These are phyloP conservation scores for Metarhizium anisopliae DNA, from an alignment of 2,329 filamentous ascomycete genomes.

Conservation along the genomic window DNA sequence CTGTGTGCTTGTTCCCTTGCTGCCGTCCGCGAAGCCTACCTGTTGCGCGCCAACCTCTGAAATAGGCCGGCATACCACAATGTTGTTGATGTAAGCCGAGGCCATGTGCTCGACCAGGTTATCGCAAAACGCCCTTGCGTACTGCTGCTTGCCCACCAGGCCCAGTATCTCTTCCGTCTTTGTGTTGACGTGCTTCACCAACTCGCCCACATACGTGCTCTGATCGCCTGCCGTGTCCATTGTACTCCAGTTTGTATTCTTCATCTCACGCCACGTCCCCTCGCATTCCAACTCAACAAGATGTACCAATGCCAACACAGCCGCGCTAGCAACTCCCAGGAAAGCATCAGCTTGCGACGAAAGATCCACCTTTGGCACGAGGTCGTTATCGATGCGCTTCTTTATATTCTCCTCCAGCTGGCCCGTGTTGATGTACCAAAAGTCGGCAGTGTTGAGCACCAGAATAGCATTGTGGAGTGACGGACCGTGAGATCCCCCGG, in stretches of 20 bases:
- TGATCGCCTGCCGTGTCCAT: constrained; percentile 92
- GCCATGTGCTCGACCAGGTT: constrained; percentile 87
- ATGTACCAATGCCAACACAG: constrained; percentile 74
- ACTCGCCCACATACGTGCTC: constrained; percentile 80
- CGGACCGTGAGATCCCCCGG: constrained; percentile 42
- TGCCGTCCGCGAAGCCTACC: constrained; percentile 32
- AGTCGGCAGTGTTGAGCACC: constrained; percentile 93
- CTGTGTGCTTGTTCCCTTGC: not conserved
- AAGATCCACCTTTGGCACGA: constrained; percentile 70
- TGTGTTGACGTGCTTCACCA: constrained; percentile 64
- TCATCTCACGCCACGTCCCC: constrained; percentile 91
- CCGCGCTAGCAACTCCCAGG: constrained; percentile 84
- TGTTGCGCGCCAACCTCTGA: constrained; percentile 92
- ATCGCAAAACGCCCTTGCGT: constrained; percentile 89
- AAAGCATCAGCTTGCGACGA: constrained; percentile 93
- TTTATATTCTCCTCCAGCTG: constrained; percentile 94
- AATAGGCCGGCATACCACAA: constrained; percentile 83
- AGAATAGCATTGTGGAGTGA: constrained; percentile 69
- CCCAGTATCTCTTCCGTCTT: constrained; percentile 67
- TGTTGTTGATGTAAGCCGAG: constrained; percentile 68
- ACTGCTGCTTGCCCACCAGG: constrained; percentile 80
- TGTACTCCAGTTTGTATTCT: constrained; percentile 87
- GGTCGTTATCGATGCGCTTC: constrained; percentile 73
- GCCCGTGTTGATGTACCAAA: constrained; percentile 88
- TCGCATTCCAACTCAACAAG: constrained; percentile 78